Base-by-base conservation (phyloP, 192 early-diverging fungal genomes). In the Linnemannia hyalina region DNA sequence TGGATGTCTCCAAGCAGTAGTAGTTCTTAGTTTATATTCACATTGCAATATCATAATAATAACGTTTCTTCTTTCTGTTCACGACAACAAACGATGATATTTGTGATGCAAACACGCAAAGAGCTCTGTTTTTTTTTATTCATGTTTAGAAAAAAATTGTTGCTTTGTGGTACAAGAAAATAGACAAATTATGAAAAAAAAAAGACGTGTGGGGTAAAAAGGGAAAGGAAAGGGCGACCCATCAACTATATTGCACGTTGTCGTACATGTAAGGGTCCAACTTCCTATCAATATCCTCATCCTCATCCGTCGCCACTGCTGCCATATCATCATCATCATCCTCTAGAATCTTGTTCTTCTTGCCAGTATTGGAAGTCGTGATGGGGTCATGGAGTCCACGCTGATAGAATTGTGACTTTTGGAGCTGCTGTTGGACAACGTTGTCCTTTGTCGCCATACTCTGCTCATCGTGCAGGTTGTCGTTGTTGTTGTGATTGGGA, bases 211-310 rank as follows among this genome's bases (percentile, higher is more conserved):
- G 44, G 9, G 13, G 10, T 15, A 22, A 7, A 26, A 23, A 22
- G 38, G 23, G 57, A 18, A 6, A 18, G 36, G 29, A 4, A 4
- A 10, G 8, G 22, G 2, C 1, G 35, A 35, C 23, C 60, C 49
- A 52, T 65, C 23, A 79, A 5, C 57, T 72, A 22, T 79, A 79
- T 18, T 72, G 68, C 3, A 49, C 68, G 22, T 79, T 72, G 35
- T 79, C 77, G 38, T 79, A 79, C 68, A 54, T 8, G 54, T 54
- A 29, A 13, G 35, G n/a, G 41, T 57, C 55, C 35, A 52, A 29
- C 32, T 75, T 40, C 60, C n/a, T 65, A 36, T 75, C 32, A 10
- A 20, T 32, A 26, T 57, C 74, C 18, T n/a, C 52, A 1, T 75
- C 54, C 26, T 38, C 49, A 40, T 38, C 36, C 7, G 54, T 57